phyloP scores from a whole-genome alignment of 176 grass and related monocot genomes.

The Elymus sibiricus region DNA sequence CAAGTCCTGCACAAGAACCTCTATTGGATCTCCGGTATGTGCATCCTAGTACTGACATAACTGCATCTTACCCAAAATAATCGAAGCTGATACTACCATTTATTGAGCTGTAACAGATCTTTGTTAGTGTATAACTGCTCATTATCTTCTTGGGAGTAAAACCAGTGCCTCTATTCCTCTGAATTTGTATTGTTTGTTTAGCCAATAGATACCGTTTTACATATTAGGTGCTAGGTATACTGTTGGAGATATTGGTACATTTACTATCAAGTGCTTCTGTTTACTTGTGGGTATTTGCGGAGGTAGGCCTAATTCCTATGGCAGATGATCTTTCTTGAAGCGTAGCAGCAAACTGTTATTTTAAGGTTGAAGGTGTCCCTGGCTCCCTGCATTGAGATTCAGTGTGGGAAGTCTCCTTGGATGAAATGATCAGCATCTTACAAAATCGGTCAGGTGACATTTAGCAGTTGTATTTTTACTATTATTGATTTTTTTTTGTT shows the following conservation, averaged over 20 bases:
- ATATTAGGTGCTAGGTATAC: slow-evolving; percentile 59
- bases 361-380: slow-evolving; percentile 56
- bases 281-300: slow-evolving; percentile 79
- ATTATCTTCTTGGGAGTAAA: neutral
- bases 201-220: neutral
- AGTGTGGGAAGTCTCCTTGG: slow-evolving; percentile 69
- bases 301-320: slow-evolving; percentile 39
- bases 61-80: neutral
- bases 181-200: neutral
- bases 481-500: no score
- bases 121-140: neutral
- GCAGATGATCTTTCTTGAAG: slow-evolving; percentile 1
- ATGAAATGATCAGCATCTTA: slow-evolving; percentile 64
- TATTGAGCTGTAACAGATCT: neutral
- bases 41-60: neutral
- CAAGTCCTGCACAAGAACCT: no score
- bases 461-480: no score
- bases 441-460: slow-evolving; percentile 62
- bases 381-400: slow-evolving; percentile 57
- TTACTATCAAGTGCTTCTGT: slow-evolving; percentile 61
- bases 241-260: slow-evolving; percentile 70
- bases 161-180: neutral
- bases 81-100: neutral
- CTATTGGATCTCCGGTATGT: neutral
- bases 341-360: slow-evolving; percentile 30